Base-by-base conservation (phyloP, 495 filamentous ascomycete genomes). In the Xanthoparmelia taractica region DNA sequence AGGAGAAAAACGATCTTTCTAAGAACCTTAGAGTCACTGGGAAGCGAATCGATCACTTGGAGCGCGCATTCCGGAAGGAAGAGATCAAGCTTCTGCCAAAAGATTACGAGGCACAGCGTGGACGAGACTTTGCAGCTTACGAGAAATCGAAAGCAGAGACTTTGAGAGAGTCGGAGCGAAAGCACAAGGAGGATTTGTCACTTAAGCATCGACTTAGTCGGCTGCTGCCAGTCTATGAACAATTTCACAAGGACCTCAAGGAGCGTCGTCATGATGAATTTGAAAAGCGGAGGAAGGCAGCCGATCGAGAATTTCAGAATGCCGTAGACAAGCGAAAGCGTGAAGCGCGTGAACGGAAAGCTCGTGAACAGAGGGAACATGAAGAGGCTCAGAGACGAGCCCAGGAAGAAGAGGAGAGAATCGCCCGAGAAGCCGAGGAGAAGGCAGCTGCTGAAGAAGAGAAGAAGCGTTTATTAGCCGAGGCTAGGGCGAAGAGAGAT, bases 31-130 rank as follows among this genome's bases (percentile, higher is more conserved):
- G 92, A 65, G 83, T 93, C 66, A 96, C 93, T 57, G 89, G 88
- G 72, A 97, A 96, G 83, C 87, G 94, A 65, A 92, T 97, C 72
- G 94, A 98, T 74, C 94, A 98, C 77, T 80, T 98, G 68, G 94
- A 98, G 80, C 90, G 94, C 76, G 95, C 94, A 31, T 93, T 94
- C 82, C 84, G 95, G 68, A 88, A 90, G 68, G 95, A 97, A 75
- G 94, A 98, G 73, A 75, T 89, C 68, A 96, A 96, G 83, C 90
- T 96, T 73, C 79, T 98, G 58, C 78, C 86, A 57, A 83, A 88
- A 60, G 95, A 98, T 71, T 95, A 93, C 65, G 91, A 88, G 63
- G 77, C 77, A 54, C 94, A 98, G 78, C 87, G 87, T 72, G 84
- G 92, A 73, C 80, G 75, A 33, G 94, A 98, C 71, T 68, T 88